Evolutionary conservation across 352 stramenopile species (phyloP), one percentile per base, ranked within the genome.

Genomic region (Phytophthora pinifolia): DNA sequence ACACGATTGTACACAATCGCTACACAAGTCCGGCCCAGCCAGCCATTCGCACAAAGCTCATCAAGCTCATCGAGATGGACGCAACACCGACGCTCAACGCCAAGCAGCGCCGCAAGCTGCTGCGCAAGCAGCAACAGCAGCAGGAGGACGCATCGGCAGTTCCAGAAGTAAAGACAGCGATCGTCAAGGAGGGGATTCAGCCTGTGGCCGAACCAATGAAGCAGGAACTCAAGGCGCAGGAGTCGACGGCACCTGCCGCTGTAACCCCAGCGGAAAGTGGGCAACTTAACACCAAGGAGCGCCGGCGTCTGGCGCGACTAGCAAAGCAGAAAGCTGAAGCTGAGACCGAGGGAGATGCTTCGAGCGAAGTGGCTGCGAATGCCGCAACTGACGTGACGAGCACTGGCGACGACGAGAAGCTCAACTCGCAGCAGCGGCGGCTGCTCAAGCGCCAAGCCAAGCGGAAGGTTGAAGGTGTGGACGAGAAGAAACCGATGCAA

Each of bases 31-130:
- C 13, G 10, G 29, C 30, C 6, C 48, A 59, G 33, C 48, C 48
- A 59, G 39, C 43, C 55, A 57, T 47, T 59, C 15, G 20, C 15
- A 7, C 36, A 18, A 20, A 36, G 4, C 25, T 32, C 12, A 30
- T 18, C 49, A 50, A 56, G 36, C 51, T 59, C 34, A 42, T 36
- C 39, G 17, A 32, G 8, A 59, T 64, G 35, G 54, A 51, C 25
- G 41, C 54, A 27, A 37, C 47, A 15, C 70, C 25, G 13, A 53
- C 29, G 36, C 30, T 91, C 65, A 93, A 93, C 70, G 83, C 83
- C 46, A 92, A 90, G 75, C 77, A 89, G 56, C 79, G 82, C 14
- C 79, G 82, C 44, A 88, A 89, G 65, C 65, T 89, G 38, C 67
- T 77, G 46, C 79, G 79, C 32, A 58, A 81, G 52, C 76, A 88